These are phyloP conservation scores for Pilatotrama ljubarskyi DNA, from an alignment of 768 basidiomycete species.

Conservation along the genomic window DNA sequence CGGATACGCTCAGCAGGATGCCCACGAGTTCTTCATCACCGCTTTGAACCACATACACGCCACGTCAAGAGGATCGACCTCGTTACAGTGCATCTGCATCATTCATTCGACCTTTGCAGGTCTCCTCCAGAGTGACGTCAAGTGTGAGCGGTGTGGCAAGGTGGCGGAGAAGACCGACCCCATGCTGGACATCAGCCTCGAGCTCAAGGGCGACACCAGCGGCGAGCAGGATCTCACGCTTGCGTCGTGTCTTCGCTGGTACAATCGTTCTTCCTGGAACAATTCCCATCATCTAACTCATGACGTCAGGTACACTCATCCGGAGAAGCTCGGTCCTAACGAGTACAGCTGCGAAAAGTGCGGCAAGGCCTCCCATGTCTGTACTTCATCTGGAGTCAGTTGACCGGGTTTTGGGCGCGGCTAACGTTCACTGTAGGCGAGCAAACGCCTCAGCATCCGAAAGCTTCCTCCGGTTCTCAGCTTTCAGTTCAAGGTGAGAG, in stretches of 20 bases:
- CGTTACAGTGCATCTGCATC: conserved; percentile 84
- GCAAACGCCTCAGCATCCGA: conserved; percentile 81
- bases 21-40: conserved; percentile 85
- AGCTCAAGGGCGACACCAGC: conserved; percentile 58
- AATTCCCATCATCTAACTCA: background rate
- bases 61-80: conserved; percentile 71
- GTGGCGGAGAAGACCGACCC: conserved; percentile 82
- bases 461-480: conserved; percentile 87
- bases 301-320: conserved; percentile 70
- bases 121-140: conserved; percentile 83
- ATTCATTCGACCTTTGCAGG: conserved; percentile 91
- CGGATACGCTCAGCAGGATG: conserved; percentile 94
- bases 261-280: conserved; percentile 15
- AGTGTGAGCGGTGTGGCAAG: conserved; percentile 81
- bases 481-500: conserved; percentile 88
- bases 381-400: conserved; percentile 26
- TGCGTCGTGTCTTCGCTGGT: conserved; percentile 75
- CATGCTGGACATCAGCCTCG: conserved; percentile 88
- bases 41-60: conserved; percentile 86
- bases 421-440: conserved; percentile 45
- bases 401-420: background rate
- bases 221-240: conserved; percentile 64
- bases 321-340: conserved; percentile 80
- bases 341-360: conserved; percentile 87
- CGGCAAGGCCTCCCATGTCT: conserved; percentile 62